These are phyloP conservation scores for Sugiyamaella mastotermitis DNA, from an alignment of 805 yeast species.

Conservation along the genomic window DNA sequence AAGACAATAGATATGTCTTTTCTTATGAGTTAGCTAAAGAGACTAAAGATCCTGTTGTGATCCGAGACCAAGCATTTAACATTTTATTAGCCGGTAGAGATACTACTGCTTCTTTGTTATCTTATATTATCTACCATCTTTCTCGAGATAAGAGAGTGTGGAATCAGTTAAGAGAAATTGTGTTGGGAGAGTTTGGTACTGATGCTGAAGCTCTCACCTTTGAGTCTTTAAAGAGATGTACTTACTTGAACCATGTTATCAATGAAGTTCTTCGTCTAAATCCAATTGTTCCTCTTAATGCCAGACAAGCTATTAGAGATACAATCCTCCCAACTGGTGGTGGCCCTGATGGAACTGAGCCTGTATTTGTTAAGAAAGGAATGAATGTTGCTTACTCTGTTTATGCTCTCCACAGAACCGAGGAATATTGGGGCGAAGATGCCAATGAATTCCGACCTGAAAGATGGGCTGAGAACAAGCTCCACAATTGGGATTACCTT, in stretches of 20 bases:
- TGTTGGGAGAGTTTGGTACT: conserved; percentile 33
- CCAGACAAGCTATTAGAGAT: conserved; percentile 40
- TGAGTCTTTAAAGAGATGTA: conserved; percentile 45
- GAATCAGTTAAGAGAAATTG: conserved; percentile 33
- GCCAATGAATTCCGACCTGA: conserved; percentile 42
- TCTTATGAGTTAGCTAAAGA: conserved; percentile 43
- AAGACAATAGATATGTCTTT: conserved; percentile 38
- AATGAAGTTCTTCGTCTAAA: conserved; percentile 46
- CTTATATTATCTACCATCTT: conserved; percentile 40
- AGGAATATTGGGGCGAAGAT: conserved; percentile 39
- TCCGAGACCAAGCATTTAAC: conserved; percentile 47
- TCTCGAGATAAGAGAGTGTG: conserved; percentile 34
- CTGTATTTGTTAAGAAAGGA: conserved; percentile 43
- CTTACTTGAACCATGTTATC: conserved; percentile 41
- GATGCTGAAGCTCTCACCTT: conserved; percentile 31
- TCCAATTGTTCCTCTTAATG: conserved; percentile 47
- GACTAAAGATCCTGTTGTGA: conserved; percentile 40
- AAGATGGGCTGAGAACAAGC: conserved; percentile 37
- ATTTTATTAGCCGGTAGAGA: conserved; percentile 51
- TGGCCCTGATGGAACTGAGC: conserved; percentile 35
- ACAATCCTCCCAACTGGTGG: conserved; percentile 51
- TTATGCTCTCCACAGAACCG: conserved; percentile 40
- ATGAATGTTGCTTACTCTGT: conserved; percentile 35
- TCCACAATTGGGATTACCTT: conserved; percentile 42
- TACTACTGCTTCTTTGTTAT: conserved; percentile 47